Base-by-base conservation (phyloP, 1,284 basidiomycete species). In the Cryptococcus floricola region DNA sequence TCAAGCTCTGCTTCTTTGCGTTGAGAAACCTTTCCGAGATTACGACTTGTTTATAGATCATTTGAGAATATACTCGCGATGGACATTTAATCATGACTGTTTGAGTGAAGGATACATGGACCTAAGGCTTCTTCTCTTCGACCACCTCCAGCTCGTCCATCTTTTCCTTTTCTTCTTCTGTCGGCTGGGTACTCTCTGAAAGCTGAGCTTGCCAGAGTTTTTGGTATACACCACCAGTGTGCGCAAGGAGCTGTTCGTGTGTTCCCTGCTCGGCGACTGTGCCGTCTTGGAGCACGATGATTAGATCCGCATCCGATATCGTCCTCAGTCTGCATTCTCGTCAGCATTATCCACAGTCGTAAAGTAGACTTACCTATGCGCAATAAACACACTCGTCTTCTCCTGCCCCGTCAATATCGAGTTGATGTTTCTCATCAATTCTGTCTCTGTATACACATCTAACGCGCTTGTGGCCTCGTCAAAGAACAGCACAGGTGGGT, bases 401-500 rank as follows among this genome's bases (percentile, higher is more conserved):
- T 83, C 81, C 63, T 87, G 86, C 62, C 87, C 85, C 27, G 89
- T 77, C 23, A 98, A 79, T 0, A 85, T 86, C 16, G 78, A 80
- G 68, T 98, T 89, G 75, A 98, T 90, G 69, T 96, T 97, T 63
- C 85, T 83, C 93, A 98, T 98, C 50, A 98, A 80, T 71, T 96
- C 94, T 1, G 87, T 84, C 75, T 98, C 95, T 0, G 95, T 98
- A 65, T 91, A 89, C 3, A 89, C 89, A 70, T 98, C 96, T 57
- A 98, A 77, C 0, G 95, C 92, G 0, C 92, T 96, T 0, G 96
- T 98, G 85, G 96, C 95, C 78, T 98, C 95, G 70, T 98, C 95
- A 68, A 98, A 98, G 80, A 98, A 97, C 68, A 98, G 71, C 68
- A 98, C 96, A 3, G 87, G 86, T 0, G 95, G 91, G 73, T 98